A percentile compares a stretch with the other conserved stretches of the same genome.
Conservation (phyloP, 495 filamentous ascomycete species). For the Chaetomidium leptoderma region DNA sequence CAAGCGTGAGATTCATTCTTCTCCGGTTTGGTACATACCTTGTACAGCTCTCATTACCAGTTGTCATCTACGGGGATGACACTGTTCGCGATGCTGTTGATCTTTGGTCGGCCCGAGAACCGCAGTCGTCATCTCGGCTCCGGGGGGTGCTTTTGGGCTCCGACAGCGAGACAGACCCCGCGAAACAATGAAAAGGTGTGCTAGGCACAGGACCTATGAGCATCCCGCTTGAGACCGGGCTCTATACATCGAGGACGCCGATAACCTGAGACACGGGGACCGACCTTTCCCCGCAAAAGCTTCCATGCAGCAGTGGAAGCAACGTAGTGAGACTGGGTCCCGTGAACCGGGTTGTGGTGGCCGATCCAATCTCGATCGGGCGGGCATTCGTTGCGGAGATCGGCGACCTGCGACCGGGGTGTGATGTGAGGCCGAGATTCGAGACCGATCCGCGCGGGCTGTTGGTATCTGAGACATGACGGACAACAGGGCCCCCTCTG, state of each 20-base stretch:
- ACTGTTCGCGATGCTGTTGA: not conserved
- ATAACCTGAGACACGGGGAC: not conserved
- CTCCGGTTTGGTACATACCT: no score
- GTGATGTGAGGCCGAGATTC: not conserved
- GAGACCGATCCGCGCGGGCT: not conserved
- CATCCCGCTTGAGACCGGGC: no score
- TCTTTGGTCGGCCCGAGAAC: not conserved
- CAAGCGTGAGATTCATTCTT: no score
- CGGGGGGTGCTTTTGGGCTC: not conserved
- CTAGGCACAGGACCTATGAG: no score
- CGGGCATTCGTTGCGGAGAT: constrained; percentile 22
- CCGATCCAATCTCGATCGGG: constrained; percentile 33
- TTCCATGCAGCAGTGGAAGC: not conserved
- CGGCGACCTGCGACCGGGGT: constrained; percentile 1
- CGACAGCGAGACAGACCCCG: no score
- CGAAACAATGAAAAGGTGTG: no score
- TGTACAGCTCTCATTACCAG: no score
- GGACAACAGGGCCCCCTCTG: not conserved
- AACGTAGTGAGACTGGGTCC: constrained; percentile 19
- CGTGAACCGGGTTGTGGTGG: constrained; percentile 23
- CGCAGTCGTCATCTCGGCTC: not conserved
- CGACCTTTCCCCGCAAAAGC: not conserved
- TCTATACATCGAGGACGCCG: not conserved
- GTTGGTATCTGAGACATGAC: constrained; percentile 5
- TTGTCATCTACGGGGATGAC: no score